Base-by-base conservation (phyloP, 2,329 filamentous ascomycete species). In the Hymenoscyphus occultus region DNA sequence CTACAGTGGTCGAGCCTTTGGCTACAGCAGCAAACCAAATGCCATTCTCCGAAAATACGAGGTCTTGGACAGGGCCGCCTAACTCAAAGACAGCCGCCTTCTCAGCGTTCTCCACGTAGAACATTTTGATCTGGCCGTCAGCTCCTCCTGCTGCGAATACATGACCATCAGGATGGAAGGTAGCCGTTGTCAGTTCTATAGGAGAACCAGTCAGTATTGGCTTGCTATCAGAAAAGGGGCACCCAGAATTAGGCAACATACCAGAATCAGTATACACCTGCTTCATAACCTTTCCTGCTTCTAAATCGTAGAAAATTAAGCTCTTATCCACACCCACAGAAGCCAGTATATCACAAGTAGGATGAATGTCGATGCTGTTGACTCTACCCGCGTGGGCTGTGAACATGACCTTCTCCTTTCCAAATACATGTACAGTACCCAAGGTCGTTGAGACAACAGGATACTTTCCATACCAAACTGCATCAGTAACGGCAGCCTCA, bases 81-180 rank as follows among this genome's bases (percentile, higher is more conserved):
- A 90, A 79, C 22, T 79, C 80, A 77, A 96, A 97, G 63, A 86
- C 87, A 35, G 92, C 92, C 35, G 92, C 91, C 70, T 87, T 84
- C 66, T 89, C 85, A 45, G 93, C 90, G 0, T 86, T 90, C 77
- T 90, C 93, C 71, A 93, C 89, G 78, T 97, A 91, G 79, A 91
- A 98, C 62, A 99, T 85, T 76, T 93, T 92, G 76, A 99, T 90
- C 65, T 92, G 87, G 56, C 92, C 92, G 59, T 90, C 84, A 10
- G 81, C 80, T n/a, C 90, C 91, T 68, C 94, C 95, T 2, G 90
- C 90, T 48, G 92, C 94, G 72, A 98, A 87, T 5, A 99, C 84
- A 75, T 97, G 92, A n/a, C 95, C 95, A 75, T 99, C 95, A 6
- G 96, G 95, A 76, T 99, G 95, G 83, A 99, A 98, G 40, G 90